Percentiles rank a stretch among this genome's conserved stretches.
phyloP scores from a whole-genome alignment of 2,329 filamentous ascomycete genomes.

The Venturia nashicola region DNA sequence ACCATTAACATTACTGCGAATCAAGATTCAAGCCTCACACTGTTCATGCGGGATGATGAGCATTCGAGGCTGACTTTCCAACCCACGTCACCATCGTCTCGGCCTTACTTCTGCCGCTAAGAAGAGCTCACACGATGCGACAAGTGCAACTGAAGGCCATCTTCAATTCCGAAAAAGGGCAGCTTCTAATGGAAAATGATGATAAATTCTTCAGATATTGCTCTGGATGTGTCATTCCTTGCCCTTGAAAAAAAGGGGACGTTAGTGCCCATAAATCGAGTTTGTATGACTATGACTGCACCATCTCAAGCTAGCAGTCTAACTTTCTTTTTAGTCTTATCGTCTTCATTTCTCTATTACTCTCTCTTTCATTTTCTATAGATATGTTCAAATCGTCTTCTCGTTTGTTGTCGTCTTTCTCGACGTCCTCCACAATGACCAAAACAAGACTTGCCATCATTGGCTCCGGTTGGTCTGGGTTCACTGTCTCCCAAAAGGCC shows the following conservation, averaged over 20 bases:
- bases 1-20: too few species aligned
- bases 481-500: constrained; percentile 25
- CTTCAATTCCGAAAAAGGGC: neutral
- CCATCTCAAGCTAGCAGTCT: neutral
- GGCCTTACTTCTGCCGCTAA: neutral
- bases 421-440: neutral
- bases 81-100: neutral
- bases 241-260: neutral
- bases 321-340: neutral
- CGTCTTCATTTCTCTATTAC: neutral
- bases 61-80: neutral
- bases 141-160: neutral
- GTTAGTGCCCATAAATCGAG: neutral
- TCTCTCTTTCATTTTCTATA: too few species aligned
- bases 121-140: neutral
- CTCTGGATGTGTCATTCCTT: neutral
- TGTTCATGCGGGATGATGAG: neutral
- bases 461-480: constrained; percentile 30
- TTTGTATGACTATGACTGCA: neutral
- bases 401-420: neutral
- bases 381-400: neutral
- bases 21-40: too few species aligned
- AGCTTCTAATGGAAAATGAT: neutral
- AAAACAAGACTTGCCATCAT: constrained; percentile 19
- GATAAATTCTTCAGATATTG: neutral